Percentiles rank a stretch among this genome's conserved stretches.
Evolutionary conservation across 1,284 basidiomycete genomes (phyloP).

Genomic region (Ceratobasidium sp.): DNA sequence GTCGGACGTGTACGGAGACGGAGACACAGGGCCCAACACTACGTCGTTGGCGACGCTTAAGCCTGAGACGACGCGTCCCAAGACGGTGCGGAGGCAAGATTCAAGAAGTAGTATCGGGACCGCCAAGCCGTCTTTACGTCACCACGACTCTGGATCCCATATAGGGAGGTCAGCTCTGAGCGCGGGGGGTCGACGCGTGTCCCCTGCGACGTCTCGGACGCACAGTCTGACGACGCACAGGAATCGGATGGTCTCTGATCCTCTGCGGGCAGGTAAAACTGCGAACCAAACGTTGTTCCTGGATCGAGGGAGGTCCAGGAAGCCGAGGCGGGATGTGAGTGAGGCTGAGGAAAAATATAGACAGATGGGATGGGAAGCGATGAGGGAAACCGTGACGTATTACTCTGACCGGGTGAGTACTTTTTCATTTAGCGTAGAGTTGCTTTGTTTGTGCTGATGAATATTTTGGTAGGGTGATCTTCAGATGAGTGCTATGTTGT

Average conservation of each 20-base stretch:
- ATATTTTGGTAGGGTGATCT: conserved; percentile 70
- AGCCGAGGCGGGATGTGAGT: conserved; percentile 22
- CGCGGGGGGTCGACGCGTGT: conserved; percentile 6
- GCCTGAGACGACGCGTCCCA: neutral
- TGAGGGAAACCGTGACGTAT: conserved; percentile 70
- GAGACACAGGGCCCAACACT: neutral
- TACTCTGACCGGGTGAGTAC: conserved; percentile 70
- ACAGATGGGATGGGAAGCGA: conserved; percentile 68
- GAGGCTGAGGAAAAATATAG: conserved; percentile 68
- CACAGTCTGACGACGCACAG: conserved; percentile 15
- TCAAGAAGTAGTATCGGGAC: conserved; percentile 78
- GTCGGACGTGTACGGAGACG: conserved; percentile 1
- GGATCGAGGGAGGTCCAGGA: conserved; percentile 35
- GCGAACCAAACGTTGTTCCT: conserved; percentile 18
- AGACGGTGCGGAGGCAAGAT: conserved; percentile 55
- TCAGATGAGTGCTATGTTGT: conserved; percentile 80
- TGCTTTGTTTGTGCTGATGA: neutral
- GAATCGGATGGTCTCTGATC: conserved; percentile 1
- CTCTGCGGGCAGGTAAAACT: neutral
- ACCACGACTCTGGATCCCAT: neutral
- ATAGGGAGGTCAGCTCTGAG: neutral
- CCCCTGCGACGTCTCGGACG: conserved; percentile 19
- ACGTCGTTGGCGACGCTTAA: conserved; percentile 27
- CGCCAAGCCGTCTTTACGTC: conserved; percentile 39
- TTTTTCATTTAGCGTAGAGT: neutral